Evolutionary conservation across 345 rosid genomes (phyloP).

Genomic region (Arabis hirsuta): DNA sequence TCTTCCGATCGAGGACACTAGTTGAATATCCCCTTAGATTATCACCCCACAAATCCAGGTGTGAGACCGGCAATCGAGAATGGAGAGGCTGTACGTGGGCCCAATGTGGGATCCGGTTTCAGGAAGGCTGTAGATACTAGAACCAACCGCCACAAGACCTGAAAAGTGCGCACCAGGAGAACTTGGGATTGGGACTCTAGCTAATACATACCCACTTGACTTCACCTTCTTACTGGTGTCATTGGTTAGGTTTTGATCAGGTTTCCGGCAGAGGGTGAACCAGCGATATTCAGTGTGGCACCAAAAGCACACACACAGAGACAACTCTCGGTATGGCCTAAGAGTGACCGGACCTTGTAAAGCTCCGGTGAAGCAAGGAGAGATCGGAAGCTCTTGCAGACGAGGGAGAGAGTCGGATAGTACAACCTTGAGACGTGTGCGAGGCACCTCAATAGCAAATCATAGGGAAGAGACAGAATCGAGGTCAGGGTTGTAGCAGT

Average conservation of each 20-base stretch:
- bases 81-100: constrained; percentile 57
- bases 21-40: constrained; percentile 56
- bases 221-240: no score
- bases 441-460: constrained; percentile 55
- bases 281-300: constrained; percentile 40
- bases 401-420: constrained; percentile 31
- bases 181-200: neutral
- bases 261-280: constrained; percentile 48
- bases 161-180: constrained; percentile 45
- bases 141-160: constrained; percentile 53
- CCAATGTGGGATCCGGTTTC: constrained; percentile 38
- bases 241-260: neutral
- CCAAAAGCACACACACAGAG: constrained; percentile 62
- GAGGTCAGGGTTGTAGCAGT: neutral
- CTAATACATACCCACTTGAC: neutral
- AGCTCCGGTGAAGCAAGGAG: constrained; percentile 56
- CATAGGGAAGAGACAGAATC: constrained; percentile 48
- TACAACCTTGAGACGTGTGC: constrained; percentile 60
- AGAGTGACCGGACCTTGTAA: constrained; percentile 50
- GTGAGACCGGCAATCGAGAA: constrained; percentile 62
- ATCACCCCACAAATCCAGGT: constrained; percentile 51
- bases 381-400: constrained; percentile 59
- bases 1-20: constrained; percentile 49
- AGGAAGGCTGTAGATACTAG: constrained; percentile 55
- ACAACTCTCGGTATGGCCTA: constrained; percentile 40